These are phyloP conservation scores for Starmerella potacharoeniae DNA, from an alignment of 805 yeast species.

Conservation along the genomic window DNA sequence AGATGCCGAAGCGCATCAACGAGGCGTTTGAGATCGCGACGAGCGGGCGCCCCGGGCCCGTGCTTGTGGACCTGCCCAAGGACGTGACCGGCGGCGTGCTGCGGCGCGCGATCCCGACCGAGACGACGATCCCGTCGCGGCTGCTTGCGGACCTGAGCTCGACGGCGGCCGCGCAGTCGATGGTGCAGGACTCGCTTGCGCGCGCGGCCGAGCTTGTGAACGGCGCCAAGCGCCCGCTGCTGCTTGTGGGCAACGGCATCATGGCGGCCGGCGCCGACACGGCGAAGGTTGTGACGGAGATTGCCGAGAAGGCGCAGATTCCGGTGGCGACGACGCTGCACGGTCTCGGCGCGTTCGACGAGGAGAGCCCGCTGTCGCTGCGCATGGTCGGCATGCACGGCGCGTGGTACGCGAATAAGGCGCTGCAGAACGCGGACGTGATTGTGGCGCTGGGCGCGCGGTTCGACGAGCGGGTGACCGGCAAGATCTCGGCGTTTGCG, in stretches of 20 bases:
- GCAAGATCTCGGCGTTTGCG: slow-evolving; percentile 75
- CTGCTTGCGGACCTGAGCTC: slow-evolving; percentile 62
- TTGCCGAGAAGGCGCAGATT: slow-evolving; percentile 80
- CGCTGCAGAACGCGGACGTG: slow-evolving; percentile 87
- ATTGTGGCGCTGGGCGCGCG: slow-evolving; percentile 93
- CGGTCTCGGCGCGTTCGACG: slow-evolving; percentile 91
- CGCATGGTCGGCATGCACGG: slow-evolving; percentile 99
- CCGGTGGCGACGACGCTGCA: slow-evolving; percentile 96
- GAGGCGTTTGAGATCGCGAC: slow-evolving; percentile 97
- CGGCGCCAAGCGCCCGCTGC: slow-evolving; percentile 72
- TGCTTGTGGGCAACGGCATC: slow-evolving; percentile 89
- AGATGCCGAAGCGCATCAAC: slow-evolving; percentile 87
- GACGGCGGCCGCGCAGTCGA: slow-evolving; percentile 52
- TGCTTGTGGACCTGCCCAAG: slow-evolving; percentile 92
- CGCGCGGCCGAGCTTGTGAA: slow-evolving; percentile 72
- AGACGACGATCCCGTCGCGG: slow-evolving; percentile 51
- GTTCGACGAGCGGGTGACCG: slow-evolving; percentile 97
- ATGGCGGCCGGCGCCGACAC: slow-evolving; percentile 54
- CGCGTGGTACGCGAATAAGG: slow-evolving; percentile 83
- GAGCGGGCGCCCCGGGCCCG: slow-evolving; percentile 97
- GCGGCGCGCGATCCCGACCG: slow-evolving; percentile 78
- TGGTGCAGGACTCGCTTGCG: slow-evolving; percentile 59
- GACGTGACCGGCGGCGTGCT: slow-evolving; percentile 92
- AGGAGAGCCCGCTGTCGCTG: slow-evolving; percentile 74
- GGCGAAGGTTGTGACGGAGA: slow-evolving; percentile 63